Base-by-base conservation (phyloP, 2,329 filamentous ascomycete species). In the Talaromyces sp. region DNA sequence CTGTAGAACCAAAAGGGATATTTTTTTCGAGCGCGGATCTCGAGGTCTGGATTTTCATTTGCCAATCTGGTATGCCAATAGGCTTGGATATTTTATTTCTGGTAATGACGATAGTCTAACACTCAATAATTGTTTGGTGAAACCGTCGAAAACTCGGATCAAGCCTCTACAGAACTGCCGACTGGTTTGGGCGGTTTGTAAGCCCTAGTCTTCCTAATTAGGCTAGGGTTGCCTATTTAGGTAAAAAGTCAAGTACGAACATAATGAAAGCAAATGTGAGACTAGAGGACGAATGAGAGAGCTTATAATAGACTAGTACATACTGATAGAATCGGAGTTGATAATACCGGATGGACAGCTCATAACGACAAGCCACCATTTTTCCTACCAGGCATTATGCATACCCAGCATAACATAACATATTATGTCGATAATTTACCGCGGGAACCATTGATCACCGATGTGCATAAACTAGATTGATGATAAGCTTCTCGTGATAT, bases 171-270 rank as follows among this genome's bases (percentile, higher is more conserved):
- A 11, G 10, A 54, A 37, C n/a, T 37, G 35, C 11, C 9, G n/a
- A 19, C n/a, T 35, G 50, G 37, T 37, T 37, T 11, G 47, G 27
- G 13, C 47, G 24, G 57, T 16, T 33, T 5, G n/a, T 33, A 31
- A 33, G 41, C 57, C 41, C 41, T 49, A 35, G 49, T 2, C 35
- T 60, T 60, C 57, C 57, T 60, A 47, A 47, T 60, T 22, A 7
- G 57, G 57, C 31, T 35, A 54, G 14, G 4, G 31, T 37, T 54
- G 1, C 50, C 31, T 35, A 37, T 54, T 35, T 22, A 37, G 31
- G 50, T 22, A 54, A 54, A 54, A 14, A 22, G 22, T 16, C 13
- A 35, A 54, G 9, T 22, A 35, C n/a, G 50, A 33, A 52, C 3
- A 27, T 31, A 31, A 31, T 3, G 24, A 4, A 24, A 31, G 47